A percentile compares a stretch with the other conserved stretches of the same genome.
Evolutionary conservation across 306 rosid genomes (phyloP).

Genomic region (Glycine soja): DNA sequence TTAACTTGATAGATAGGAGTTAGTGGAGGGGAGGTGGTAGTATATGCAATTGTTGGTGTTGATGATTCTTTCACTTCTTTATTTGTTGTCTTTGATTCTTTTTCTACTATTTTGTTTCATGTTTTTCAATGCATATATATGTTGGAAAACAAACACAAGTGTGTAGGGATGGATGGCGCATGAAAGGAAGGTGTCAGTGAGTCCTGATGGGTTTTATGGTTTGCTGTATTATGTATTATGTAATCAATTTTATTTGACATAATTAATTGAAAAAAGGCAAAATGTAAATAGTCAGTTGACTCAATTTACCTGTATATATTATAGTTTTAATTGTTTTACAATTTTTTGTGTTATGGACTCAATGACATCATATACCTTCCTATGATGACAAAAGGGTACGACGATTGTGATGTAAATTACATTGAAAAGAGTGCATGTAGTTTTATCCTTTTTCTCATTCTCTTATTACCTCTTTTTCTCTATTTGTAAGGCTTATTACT

Average conservation of each 20-base stretch:
- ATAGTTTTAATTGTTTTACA: slow-evolving; percentile 18
- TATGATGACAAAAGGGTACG: not conserved
- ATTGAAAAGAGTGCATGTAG: not conserved
- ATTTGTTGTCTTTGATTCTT: slow-evolving; percentile 49
- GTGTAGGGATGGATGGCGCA: slow-evolving; percentile 55
- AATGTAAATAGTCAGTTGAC: slow-evolving; percentile 49
- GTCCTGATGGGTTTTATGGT: slow-evolving; percentile 42
- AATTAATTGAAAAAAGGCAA: slow-evolving; percentile 1
- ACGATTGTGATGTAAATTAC: not conserved
- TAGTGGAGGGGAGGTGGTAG: not conserved
- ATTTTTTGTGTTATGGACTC: slow-evolving; percentile 10
- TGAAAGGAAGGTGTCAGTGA: slow-evolving; percentile 49
- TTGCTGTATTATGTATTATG: slow-evolving; percentile 55
- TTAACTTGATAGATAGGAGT: slow-evolving; percentile 51
- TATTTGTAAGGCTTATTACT: not conserved
- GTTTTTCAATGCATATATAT: slow-evolving; percentile 23
- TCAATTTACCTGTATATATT: not conserved
- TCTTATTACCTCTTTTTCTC: not conserved
- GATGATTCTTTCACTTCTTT: slow-evolving; percentile 50
- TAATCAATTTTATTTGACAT: slow-evolving; percentile 51
- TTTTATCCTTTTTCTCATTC: not conserved
- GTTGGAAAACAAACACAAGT: slow-evolving; percentile 54
- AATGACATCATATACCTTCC: not conserved
- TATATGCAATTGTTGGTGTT: not conserved
- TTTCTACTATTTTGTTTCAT: slow-evolving; percentile 5